Evolutionary conservation across 2,329 filamentous ascomycete genomes (phyloP), one percentile per base, ranked within the genome.

Genomic region (Fusarium solani-melongenae): DNA sequence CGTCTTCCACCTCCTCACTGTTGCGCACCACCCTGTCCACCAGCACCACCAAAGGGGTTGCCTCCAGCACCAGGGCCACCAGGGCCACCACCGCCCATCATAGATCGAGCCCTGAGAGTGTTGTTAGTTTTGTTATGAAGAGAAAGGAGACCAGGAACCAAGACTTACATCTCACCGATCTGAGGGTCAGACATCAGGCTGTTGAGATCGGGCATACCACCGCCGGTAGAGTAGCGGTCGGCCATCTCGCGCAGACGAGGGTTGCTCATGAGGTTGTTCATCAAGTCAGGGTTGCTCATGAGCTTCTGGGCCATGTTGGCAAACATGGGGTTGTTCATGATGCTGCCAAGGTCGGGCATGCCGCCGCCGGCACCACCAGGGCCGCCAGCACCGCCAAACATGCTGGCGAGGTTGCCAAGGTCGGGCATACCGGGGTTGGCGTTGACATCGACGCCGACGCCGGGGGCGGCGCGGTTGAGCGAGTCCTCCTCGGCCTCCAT

Each of bases 291-390:
- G 85, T 99, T 98, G 85, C 91, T 94, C 96, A 98, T 98, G 64
- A 99, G 84, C 83, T 94, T 98, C 87, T 98, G 94, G 6, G 96
- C 96, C 95, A 98, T 98, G 85, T 90, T 93, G 59, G 95, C 91
- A 85, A 99, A 97, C 96, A 98, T 98, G 64, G 96, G 96, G 86
- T 98, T 99, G 87, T 88, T 95, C 95, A 98, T 97, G 82, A 99
- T 92, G 72, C 90, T 90, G 73, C 90, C 85, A 27, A 99, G 87
- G 82, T 98, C 96, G 14, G 95, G 95, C 93, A 98, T 96, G 63
- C 94, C 94, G 60, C 92, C 92, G 9, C 84, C 90, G 27, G 87
- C 89, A 24, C 84, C 87, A 41, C 84, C 90, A 29, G 87, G 89
- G 20, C 84, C 87, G 44, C 84, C 90, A 20, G 87, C 90, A 20